Base-by-base conservation (phyloP, 306 rosid genomes). In the Bauhinia variegata region DNA sequence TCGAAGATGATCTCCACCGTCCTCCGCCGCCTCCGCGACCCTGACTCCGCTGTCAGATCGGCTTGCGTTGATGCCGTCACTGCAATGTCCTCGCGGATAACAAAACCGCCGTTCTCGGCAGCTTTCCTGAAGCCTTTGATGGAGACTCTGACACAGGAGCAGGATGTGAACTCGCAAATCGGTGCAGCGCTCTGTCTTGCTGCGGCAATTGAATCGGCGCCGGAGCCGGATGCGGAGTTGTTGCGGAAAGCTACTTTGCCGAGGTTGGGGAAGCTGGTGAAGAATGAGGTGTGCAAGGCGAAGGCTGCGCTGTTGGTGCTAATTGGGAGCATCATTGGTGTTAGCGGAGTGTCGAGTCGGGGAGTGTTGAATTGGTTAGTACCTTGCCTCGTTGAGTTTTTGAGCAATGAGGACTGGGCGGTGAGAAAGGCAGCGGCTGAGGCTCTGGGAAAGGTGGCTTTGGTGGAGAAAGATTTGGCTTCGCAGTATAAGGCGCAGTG, bases 101-200 rank as follows among this genome's bases (percentile, higher is more conserved):
- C 92, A 12, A 77, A 68, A 19, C 96, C 91, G 11, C 76, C 88
- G 33, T 95, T 95, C 73, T 67, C 96, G 8, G 55, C 86, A 0
- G 66, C 84, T 31, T 83, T 95, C 54, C 44, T 88, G 62, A 82
- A 68, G 73, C 99, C 99, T n/a, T 74, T 95, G 71, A 80, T 95
- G 95, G 97, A 90, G 59, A 59, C 86, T 3, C 80, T 95, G 41
- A 73, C 86, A 28, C 71, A 78, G 55, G 97, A 88, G 85, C 97
- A 95, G 82, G 95, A 90, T 28, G 57, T 69, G 7, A 88, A 87
- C 56, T 71, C 96, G 42, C 99, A 95, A 92, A 95, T 88, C 88
- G 99, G 99, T 18, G 84, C 95, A 0, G 96, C 99, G n/a, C 65
- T 88, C 30, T 95, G 99, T 55, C 87, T 95, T 4, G 91, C 99